Conservation (phyloP, 805 yeast genomes). For the Starmerella apis region DNA sequence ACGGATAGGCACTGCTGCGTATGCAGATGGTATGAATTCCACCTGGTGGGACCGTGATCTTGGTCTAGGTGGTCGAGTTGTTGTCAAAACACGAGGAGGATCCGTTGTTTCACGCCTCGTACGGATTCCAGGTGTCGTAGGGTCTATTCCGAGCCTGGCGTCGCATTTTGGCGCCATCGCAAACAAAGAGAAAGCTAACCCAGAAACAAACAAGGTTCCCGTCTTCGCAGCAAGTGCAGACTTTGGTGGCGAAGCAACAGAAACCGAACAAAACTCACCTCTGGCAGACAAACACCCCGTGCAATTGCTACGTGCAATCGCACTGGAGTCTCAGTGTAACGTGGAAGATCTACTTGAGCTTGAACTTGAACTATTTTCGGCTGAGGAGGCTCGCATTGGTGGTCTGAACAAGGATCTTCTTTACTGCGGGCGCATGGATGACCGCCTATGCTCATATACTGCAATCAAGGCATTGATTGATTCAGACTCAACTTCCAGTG, state of each 20-base stretch:
- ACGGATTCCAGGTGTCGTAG: constrained; percentile 69
- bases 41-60: constrained; percentile 96
- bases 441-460: constrained; percentile 74
- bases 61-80: constrained; percentile 83
- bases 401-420: constrained; percentile 84
- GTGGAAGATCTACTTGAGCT: constrained; percentile 67
- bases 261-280: constrained; percentile 40
- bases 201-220: constrained; percentile 77
- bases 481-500: constrained; percentile 27
- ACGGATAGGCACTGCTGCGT: constrained; percentile 85
- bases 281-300: constrained; percentile 64
- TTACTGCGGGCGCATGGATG: constrained; percentile 85
- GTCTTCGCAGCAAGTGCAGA: constrained; percentile 74
- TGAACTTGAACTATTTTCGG: constrained; percentile 79
- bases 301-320: constrained; percentile 57
- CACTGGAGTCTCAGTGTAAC: constrained; percentile 48
- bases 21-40: constrained; percentile 87
- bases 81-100: constrained; percentile 46
- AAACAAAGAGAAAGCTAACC: constrained; percentile 57
- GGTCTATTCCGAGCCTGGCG: constrained; percentile 89
- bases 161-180: constrained; percentile 64
- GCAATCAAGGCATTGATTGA: constrained; percentile 53
- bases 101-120: constrained; percentile 45
- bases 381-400: constrained; percentile 72
- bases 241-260: constrained; percentile 30